Evolutionary conservation across 306 rosid genomes (phyloP).

Genomic region (Comarum palustre): DNA sequence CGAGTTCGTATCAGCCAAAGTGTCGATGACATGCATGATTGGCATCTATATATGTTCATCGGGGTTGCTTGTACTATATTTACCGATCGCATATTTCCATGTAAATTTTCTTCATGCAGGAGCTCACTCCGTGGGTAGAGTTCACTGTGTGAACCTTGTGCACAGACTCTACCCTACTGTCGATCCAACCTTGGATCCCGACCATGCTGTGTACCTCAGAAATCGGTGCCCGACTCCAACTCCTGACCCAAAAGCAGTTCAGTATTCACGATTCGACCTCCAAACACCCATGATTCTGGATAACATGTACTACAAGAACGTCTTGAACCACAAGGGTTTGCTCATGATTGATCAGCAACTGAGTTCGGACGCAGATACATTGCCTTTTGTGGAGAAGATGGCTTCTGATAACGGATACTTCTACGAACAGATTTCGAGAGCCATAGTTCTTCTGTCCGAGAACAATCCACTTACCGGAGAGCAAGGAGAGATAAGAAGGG

Average conservation of each 20-base stretch:
- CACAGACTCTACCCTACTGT: conserved; percentile 60
- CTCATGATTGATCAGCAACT: conserved; percentile 62
- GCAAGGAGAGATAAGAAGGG: conserved; percentile 72
- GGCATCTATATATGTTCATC: background rate
- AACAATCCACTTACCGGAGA: conserved; percentile 53
- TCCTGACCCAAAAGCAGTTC: conserved; percentile 55
- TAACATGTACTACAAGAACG: conserved; percentile 69
- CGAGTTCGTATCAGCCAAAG: background rate
- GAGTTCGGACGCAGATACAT: conserved; percentile 53
- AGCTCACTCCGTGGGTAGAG: conserved; percentile 82
- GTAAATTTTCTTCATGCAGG: conserved; percentile 34
- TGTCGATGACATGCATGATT: background rate
- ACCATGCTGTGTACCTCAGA: conserved; percentile 56
- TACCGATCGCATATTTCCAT: background rate
- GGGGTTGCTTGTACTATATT: background rate
- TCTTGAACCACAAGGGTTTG: conserved; percentile 59
- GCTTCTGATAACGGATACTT: conserved; percentile 67
- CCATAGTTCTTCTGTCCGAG: conserved; percentile 52
- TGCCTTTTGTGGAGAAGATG: conserved; percentile 64
- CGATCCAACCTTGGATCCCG: conserved; percentile 54
- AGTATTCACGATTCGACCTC: conserved; percentile 56
- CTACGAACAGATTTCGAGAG: conserved; percentile 63
- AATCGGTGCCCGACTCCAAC: conserved; percentile 62
- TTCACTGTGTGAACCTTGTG: conserved; percentile 62
- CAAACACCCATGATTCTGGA: conserved; percentile 72